Evolutionary conservation across 768 basidiomycete species (phyloP).

Genomic region (Mycena filopes): DNA sequence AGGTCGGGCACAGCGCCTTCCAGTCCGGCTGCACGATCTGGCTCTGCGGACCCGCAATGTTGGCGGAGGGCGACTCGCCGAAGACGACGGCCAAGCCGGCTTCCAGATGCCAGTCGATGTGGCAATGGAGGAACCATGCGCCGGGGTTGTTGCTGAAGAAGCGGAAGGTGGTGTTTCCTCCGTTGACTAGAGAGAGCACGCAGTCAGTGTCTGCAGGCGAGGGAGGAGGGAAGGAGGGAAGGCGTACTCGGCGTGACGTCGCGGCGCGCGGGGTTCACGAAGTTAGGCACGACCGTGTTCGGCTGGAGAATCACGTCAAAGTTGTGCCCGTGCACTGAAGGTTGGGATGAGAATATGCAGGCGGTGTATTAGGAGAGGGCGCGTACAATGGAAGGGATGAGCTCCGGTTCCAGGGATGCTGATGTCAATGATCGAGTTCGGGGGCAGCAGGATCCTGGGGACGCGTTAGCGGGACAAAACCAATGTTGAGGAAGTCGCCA

Average conservation of each 20-base stretch:
- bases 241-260: slow-evolving; percentile 31
- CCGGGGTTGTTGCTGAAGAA: slow-evolving; percentile 67
- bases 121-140: slow-evolving; percentile 62
- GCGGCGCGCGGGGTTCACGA: slow-evolving; percentile 20
- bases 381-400: slow-evolving; percentile 29
- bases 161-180: slow-evolving; percentile 49
- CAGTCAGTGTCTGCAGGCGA: too few relatives aligned
- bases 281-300: slow-evolving; percentile 12
- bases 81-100: slow-evolving; percentile 49
- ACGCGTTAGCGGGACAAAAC: not conserved
- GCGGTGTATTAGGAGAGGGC: not conserved
- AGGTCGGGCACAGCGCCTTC: slow-evolving; percentile 42
- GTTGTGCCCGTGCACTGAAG: slow-evolving; percentile 27
- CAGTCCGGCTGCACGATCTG: slow-evolving; percentile 46
- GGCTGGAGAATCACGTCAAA: slow-evolving; percentile 16
- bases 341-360: slow-evolving; percentile 37
- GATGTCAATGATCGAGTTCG: slow-evolving; percentile 24
- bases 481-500: too few relatives aligned
- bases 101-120: slow-evolving; percentile 51
- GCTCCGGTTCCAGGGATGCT: slow-evolving; percentile 21
- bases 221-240: too few relatives aligned
- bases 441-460: slow-evolving; percentile 3
- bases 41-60: slow-evolving; percentile 41
- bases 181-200: too few relatives aligned
- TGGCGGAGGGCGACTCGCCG: slow-evolving; percentile 42